Evolutionary conservation across 495 filamentous ascomycete species (phyloP).

Genomic region (Haplographium delicatum): DNA sequence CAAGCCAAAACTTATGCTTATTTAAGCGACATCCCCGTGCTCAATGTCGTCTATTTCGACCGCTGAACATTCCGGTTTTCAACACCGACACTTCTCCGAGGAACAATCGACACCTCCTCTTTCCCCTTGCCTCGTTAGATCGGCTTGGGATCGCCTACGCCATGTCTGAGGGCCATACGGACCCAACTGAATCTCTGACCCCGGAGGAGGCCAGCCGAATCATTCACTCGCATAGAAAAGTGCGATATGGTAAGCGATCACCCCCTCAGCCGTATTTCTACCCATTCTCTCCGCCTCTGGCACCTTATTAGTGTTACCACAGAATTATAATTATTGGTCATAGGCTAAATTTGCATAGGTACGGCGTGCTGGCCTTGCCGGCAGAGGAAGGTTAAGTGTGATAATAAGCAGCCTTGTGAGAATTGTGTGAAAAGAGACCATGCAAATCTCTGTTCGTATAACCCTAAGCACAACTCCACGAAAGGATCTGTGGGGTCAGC

Average conservation of each 20-base stretch:
- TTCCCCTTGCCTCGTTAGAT: not conserved
- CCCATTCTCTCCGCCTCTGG: not conserved
- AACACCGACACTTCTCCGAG: constrained; percentile 13
- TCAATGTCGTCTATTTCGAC: too few species aligned
- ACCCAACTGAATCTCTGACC: constrained; percentile 17
- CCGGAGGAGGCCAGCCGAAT: constrained; percentile 51
- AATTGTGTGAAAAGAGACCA: constrained; percentile 71
- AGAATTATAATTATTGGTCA: too few species aligned
- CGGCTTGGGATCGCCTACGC: constrained; percentile 1
- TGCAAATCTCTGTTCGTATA: constrained; percentile 66
- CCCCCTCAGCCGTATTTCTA: not conserved
- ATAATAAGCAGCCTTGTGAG: constrained; percentile 67
- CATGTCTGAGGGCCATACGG: constrained; percentile 16
- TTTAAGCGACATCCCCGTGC: too few species aligned
- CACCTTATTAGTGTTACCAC: too few species aligned
- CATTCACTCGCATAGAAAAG: constrained; percentile 54
- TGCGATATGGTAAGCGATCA: constrained; percentile 47
- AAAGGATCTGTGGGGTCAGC: constrained; percentile 34
- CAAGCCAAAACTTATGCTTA: too few species aligned
- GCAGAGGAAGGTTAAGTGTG: constrained; percentile 70
- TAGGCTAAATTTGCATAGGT: constrained; percentile 28
- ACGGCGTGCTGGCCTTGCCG: constrained; percentile 70
- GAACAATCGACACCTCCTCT: not conserved
- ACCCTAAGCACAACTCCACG: constrained; percentile 57
- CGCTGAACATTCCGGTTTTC: not conserved